Evolutionary conservation across 2,329 filamentous ascomycete genomes (phyloP).

Genomic region (Aspergillus caelatus): DNA sequence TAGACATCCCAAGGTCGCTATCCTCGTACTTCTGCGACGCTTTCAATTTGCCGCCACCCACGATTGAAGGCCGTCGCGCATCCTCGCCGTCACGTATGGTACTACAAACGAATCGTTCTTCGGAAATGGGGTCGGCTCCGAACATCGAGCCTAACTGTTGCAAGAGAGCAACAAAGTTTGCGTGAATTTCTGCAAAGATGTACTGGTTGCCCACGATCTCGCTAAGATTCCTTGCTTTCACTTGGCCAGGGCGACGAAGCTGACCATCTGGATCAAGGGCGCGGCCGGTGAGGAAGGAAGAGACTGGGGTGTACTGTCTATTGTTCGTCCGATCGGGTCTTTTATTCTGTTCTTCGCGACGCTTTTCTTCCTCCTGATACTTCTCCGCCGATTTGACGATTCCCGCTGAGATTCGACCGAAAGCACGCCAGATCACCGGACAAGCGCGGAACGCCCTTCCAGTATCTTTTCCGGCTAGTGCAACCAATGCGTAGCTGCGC

Average conservation of each 20-base stretch:
- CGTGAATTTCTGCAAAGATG: constrained; percentile 61
- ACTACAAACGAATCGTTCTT: constrained; percentile 46
- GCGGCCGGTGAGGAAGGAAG: constrained; percentile 61
- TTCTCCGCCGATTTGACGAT: constrained; percentile 53
- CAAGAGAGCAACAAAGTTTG: constrained; percentile 55
- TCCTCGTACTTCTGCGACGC: constrained; percentile 27
- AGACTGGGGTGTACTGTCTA: constrained; percentile 57
- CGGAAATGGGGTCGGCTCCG: constrained; percentile 46
- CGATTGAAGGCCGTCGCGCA: constrained; percentile 28
- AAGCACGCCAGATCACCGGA: constrained; percentile 56
- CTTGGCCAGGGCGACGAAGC: constrained; percentile 55
- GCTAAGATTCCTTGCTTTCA: constrained; percentile 58
- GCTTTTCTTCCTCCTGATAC: constrained; percentile 49
- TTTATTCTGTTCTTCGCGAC: constrained; percentile 42
- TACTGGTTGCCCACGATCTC: constrained; percentile 62
- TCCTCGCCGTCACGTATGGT: constrained; percentile 36
- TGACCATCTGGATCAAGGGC: constrained; percentile 59
- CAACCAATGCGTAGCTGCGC: constrained; percentile 60
- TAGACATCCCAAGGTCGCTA: constrained; percentile 36
- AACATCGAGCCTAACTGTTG: constrained; percentile 51
- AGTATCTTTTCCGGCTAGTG: constrained; percentile 58
- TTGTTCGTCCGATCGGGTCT: constrained; percentile 28
- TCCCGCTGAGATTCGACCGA: constrained; percentile 56
- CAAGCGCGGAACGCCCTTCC: constrained; percentile 50
- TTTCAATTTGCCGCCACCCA: constrained; percentile 22